Base-by-base conservation (phyloP, 352 stramenopile genomes). In the Phytopythium chamaehyphon region DNA sequence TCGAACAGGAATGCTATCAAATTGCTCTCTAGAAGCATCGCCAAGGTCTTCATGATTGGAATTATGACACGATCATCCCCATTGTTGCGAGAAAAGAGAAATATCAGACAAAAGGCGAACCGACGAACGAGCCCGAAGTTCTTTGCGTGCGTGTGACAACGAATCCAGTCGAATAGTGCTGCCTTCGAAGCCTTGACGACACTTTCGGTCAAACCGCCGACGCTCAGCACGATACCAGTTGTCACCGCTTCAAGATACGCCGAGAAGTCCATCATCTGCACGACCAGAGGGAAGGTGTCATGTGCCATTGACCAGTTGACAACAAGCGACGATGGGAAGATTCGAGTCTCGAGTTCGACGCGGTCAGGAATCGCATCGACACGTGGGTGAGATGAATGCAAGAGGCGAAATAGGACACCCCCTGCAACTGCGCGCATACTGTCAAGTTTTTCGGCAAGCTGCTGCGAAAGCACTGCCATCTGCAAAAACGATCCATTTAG, bases 371-470 rank as follows among this genome's bases (percentile, higher is more conserved):
- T 88, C 46, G 73, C 71, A 51, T 91, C 73, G 28, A 96, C 60
- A 12, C 70, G 70, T 39, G 86, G 79, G 39, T 51, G 65, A 8
- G 81, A 57, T 40, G 71, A 77, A 53, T 90, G 75, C 0, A 98
- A 50, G 26, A 98, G 61, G 31, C 85, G 75, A 48, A 90, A 83
- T 0, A 99, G 62, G 47, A 96, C 88, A 45, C 58, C 71, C 42
- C 96, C 96, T 6, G 96, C 90, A 19, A 89, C 76, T 15, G 83
- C 66, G 28, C 97, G 77, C 40, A 99, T 90, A 46, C 70, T 73
- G 66, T 99, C 96, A 6, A 99, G 80, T 59, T 99, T 99, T 64
- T 99, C 97, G 28, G 80, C 78, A 21, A 99, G 69, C 64, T 99
- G 97, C 56, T 98, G 98, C 8, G 97, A 73, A n/a, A 98, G 61